Base-by-base conservation (phyloP, 495 filamentous ascomycete species). In the Symbiotaphrina buchneri region DNA sequence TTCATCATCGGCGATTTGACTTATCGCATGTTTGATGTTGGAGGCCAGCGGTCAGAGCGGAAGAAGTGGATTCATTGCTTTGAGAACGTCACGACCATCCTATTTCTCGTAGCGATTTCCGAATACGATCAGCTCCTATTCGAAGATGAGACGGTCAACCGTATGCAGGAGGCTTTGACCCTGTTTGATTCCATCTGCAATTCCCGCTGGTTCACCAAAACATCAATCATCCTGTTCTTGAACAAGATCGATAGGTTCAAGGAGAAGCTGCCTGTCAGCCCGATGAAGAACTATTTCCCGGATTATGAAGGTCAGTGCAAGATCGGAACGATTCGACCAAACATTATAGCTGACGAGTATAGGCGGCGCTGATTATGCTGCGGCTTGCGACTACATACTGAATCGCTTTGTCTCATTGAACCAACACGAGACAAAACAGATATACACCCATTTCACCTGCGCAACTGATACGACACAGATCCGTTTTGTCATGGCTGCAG, bases 61-160 rank as follows among this genome's bases (percentile, higher is more conserved):
- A 99, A 99, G 75, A 99, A 99, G 74, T 99, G 87, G 87, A 99
- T 99, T 37, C 87, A 99, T 61, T 92, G 85, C 62, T 97, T 97
- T 58, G 87, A 97, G 60, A 95, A 97, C 44, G 87, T 97, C 46
- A 93, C 85, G 27, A 92, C 87, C 11, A 92, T 97, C 42, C 76
- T 97, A 21, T 97, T 97, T 71, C 56, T 97, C 34, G 87, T 95
- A 34, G 87, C 87, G 51, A 97, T 97, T 49, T 95, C 87, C 45
- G 87, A 93, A 51, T 97, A 97, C 63, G 87, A 97, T 50, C 87
- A 95, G 55, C 62, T 94, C 40, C 66, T 97, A 15, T 93, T 97
- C 49, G 87, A 97, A 54, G 87, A 97, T 40, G 72, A 78, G 55
- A 78, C 72, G 3, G 72, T 78, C 58, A 97, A 97, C 63, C 87